Percentiles rank a stretch among this genome's conserved stretches.
These are phyloP conservation scores for Solanum chiquidenum DNA, from an alignment of 257 asterid species.

Conservation along the genomic window DNA sequence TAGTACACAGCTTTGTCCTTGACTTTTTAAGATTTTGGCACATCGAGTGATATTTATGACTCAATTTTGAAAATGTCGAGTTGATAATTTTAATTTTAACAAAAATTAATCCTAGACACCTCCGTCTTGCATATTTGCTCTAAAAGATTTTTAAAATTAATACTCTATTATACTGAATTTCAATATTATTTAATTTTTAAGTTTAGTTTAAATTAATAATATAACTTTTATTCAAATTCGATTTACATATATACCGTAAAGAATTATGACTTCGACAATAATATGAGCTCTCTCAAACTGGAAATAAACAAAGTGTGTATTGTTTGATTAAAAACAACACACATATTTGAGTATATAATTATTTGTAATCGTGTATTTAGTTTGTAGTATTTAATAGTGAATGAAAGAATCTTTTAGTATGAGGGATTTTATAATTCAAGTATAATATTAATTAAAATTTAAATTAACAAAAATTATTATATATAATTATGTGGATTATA, in stretches of 20 bases:
- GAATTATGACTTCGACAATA: neutral
- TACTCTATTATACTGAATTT: neutral
- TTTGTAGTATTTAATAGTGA: neutral
- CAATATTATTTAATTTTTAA: neutral
- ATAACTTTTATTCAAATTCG: neutral
- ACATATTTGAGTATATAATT: neutral
- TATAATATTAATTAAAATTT: neutral
- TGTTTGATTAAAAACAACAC: neutral
- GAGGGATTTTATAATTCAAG: neutral
- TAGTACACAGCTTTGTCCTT: neutral
- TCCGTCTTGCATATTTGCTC: neutral
- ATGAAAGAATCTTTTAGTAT: neutral
- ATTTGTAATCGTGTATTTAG: neutral
- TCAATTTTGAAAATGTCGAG: neutral
- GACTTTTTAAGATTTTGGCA: neutral
- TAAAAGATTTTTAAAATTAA: fast-evolving
- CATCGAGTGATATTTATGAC: neutral
- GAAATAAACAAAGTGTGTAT: neutral
- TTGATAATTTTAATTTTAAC: neutral
- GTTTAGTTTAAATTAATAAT: neutral
- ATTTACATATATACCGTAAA: neutral
- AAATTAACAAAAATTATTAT: neutral
- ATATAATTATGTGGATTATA: neutral
- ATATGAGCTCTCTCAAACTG: neutral
- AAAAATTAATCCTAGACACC: neutral